These are phyloP conservation scores for Candida broadrunensis DNA, from an alignment of 805 yeast species.

Conservation along the genomic window DNA sequence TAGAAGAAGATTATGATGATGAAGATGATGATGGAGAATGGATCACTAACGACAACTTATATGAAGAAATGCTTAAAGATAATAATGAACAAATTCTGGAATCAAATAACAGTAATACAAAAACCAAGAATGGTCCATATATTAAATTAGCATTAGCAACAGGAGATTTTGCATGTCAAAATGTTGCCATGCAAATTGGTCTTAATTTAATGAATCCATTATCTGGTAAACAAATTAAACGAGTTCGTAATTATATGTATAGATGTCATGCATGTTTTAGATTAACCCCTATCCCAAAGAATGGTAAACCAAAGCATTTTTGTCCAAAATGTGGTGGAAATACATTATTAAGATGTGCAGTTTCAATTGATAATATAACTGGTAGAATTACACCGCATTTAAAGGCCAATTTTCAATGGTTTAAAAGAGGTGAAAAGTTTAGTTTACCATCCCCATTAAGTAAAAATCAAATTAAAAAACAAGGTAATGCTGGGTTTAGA, in stretches of 20 bases:
- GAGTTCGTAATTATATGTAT: constrained; percentile 87
- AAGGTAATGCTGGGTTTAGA: constrained; percentile 78
- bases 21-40: constrained; percentile 85
- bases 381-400: constrained; percentile 87
- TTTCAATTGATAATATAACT: constrained; percentile 70
- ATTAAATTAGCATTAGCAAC: constrained; percentile 83
- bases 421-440: constrained; percentile 78
- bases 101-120: constrained; percentile 13
- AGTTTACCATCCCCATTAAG: constrained; percentile 86
- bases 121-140: constrained; percentile 20
- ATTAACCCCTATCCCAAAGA: constrained; percentile 72
- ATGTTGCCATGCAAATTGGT: constrained; percentile 89
- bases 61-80: constrained; percentile 67
- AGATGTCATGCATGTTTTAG: constrained; percentile 97
- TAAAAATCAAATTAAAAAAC: constrained; percentile 63
- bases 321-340: constrained; percentile 96
- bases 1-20: constrained; percentile 57
- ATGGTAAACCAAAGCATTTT: constrained; percentile 78
- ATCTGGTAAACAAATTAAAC: constrained; percentile 80
- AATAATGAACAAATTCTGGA: constrained; percentile 54
- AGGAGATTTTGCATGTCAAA: constrained; percentile 97
- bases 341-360: constrained; percentile 86
- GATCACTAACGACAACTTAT: constrained; percentile 87
- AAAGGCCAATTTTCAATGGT: constrained; percentile 92
- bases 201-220: constrained; percentile 78